Evolutionary conservation across 331 rosid genomes (phyloP), one percentile per base, ranked within the genome.

Genomic region (Cucumis variabilis): DNA sequence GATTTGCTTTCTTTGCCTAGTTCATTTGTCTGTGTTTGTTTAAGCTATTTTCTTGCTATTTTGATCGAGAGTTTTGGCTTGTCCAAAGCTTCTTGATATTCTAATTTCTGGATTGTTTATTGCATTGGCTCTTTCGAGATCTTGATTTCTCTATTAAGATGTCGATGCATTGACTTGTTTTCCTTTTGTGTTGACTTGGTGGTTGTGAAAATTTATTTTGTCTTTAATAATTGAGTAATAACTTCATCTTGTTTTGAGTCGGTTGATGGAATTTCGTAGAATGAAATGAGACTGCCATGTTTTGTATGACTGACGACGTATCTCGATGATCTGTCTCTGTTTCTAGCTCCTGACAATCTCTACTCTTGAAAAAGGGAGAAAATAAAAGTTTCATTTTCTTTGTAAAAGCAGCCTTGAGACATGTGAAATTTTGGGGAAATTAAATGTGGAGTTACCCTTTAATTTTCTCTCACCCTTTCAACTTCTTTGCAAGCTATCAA

Each of bases 141-240:
- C 71, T 81, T 81, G 85, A 55, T 58, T 81, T 63, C 71, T 55
- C 71, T 55, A 4, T 50, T 58, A 28, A 1, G 24, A 81, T 28
- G 85, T 58, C 10, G 71, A 27, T 2, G 70, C 50, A 53, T 81
- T 81, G 70, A 81, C 85, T 81, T n/a, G 11, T 46, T 41, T 74
- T 75, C 53, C 5, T 23, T 75, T 75, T 75, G 81, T 58, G 62
- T 46, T 76, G 62, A 24, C 82, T 76, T 76, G 62, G 2, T 70
- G n/a, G 27, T 74, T 41, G 13, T 75, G 58, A 13, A 75, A 44
- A 21, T 44, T 75, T 23, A n/a, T 12, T 0, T 23, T 76, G 62
- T 76, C n/a, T 46, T 5, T 46, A 11, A 46, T 23, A 76, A 46
- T 23, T n/a, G 63, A 76, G 7, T n/a, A 13, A 48, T 48, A 44